Evolutionary conservation across 2,329 filamentous ascomycete genomes (phyloP), one percentile per base, ranked within the genome.

Genomic region (Penicillium thymicola): DNA sequence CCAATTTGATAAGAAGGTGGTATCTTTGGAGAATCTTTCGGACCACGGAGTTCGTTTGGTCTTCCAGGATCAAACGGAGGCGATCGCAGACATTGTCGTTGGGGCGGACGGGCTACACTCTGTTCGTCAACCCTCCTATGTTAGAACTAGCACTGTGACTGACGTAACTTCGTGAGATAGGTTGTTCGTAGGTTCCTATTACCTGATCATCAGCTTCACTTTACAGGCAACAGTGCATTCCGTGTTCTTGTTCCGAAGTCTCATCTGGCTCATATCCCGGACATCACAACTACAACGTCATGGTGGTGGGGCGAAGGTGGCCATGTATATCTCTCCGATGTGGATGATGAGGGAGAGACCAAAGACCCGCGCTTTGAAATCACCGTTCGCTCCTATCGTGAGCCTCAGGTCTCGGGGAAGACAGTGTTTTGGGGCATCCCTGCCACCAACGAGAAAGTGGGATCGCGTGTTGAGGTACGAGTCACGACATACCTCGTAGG

Each of bases 71-170:
- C 75, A 76, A 0, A 74, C 73, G 2, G 65, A 72, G 13, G 54
- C 54, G 2, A 58, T 55, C 16, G 75, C 75, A 3, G 80, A 82
- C 58, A 64, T 83, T 0, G 72, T 83, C 1, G 73, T 84, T 2
- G 81, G 80, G 0, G 81, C 79, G 5, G 79, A 84, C 62, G 79
- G 81, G 3, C 82, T 82, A 50, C 75, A 79, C 55, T 82, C 79
- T 5, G 76, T 80, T 60, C 36, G 69, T 57, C 25, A 36, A 32
- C 2, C n/a, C 21, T 13, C 18, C 21, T 16, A 5, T 30, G n/a
- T 16, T 43, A 6, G 0, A 23, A 34, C 13, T 32, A 14, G 13
- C 4, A 34, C 40, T 4, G 14, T 28, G 1, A 18, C 47, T 57
- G 25, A 46, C 14, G 11, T 13, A 21, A 2, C 2, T 10, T 34